Evolutionary conservation across 352 stramenopile genomes (phyloP).

Genomic region (Globisporangium barbulae): DNA sequence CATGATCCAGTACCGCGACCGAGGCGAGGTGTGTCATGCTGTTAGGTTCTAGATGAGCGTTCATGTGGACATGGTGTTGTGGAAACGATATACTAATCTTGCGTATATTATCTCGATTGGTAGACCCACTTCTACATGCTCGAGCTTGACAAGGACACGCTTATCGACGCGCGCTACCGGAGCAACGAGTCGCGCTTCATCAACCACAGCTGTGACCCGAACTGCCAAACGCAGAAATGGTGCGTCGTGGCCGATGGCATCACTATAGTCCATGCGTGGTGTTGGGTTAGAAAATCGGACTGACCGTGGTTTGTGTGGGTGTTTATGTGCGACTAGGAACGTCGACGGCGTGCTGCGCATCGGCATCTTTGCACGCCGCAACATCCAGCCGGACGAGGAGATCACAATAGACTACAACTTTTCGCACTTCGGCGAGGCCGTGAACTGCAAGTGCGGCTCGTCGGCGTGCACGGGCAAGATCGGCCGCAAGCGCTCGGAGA

Average conservation of each 20-base stretch:
- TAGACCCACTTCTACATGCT: slow-evolving; percentile 87
- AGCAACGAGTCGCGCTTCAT: slow-evolving; percentile 95
- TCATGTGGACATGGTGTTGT: neutral
- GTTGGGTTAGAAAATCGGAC: neutral
- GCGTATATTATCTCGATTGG: neutral
- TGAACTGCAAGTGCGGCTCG: slow-evolving; percentile 75
- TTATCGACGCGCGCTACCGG: slow-evolving; percentile 84
- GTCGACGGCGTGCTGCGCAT: slow-evolving; percentile 71
- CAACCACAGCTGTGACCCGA: slow-evolving; percentile 95
- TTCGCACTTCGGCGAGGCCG: slow-evolving; percentile 73
- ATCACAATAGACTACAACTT: slow-evolving; percentile 89
- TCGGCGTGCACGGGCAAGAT: slow-evolving; percentile 72
- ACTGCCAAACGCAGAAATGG: slow-evolving; percentile 94
- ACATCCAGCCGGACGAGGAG: slow-evolving; percentile 56
- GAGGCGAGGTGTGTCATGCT: slow-evolving; percentile 37
- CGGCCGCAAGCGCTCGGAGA: slow-evolving; percentile 62
- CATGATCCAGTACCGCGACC: slow-evolving; percentile 52
- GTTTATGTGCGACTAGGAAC: slow-evolving; percentile 32
- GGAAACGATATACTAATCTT: neutral
- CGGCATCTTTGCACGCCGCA: slow-evolving; percentile 70
- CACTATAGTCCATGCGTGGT: neutral
- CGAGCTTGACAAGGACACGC: slow-evolving; percentile 80
- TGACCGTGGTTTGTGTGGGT: neutral
- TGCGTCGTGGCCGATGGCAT: slow-evolving; percentile 13
- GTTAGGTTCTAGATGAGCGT: neutral